Evolutionary conservation across 2,329 filamentous ascomycete genomes (phyloP).

Genomic region (Mycogone perniciosa): DNA sequence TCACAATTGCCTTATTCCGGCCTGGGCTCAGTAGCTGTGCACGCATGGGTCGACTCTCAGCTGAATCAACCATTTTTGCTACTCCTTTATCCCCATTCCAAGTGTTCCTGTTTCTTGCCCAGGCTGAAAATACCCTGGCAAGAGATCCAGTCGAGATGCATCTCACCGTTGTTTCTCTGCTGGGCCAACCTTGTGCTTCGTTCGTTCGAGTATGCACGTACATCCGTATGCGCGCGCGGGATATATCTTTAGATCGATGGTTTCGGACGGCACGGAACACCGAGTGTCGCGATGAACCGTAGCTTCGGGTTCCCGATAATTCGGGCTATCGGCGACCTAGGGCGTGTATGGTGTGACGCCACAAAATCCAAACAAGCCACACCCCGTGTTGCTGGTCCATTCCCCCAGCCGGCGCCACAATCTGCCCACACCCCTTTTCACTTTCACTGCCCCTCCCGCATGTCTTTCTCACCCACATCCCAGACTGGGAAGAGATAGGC

Average conservation of each 20-base stretch:
- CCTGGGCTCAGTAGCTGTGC: no score
- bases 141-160: neutral
- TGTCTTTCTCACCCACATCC: neutral
- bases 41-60: no score
- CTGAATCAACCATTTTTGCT: no score
- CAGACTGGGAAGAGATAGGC: no score
- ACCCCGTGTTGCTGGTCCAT: neutral
- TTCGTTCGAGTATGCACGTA: no score
- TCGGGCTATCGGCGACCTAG: constrained; percentile 8
- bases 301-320: constrained; percentile 5
- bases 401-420: neutral
- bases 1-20: no score
- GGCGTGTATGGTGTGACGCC: neutral
- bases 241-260: neutral
- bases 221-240: no score
- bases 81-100: no score
- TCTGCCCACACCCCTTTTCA: constrained; percentile 2
- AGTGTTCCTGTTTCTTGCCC: no score
- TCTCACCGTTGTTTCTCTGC: neutral
- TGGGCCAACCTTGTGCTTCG: no score
- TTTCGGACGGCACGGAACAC: constrained; percentile 3
- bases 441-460: neutral
- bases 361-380: neutral
- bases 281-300: constrained; percentile 5
- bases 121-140: no score